phyloP scores from a whole-genome alignment of 2,329 filamentous ascomycete genomes.

The Hortaea werneckii region DNA sequence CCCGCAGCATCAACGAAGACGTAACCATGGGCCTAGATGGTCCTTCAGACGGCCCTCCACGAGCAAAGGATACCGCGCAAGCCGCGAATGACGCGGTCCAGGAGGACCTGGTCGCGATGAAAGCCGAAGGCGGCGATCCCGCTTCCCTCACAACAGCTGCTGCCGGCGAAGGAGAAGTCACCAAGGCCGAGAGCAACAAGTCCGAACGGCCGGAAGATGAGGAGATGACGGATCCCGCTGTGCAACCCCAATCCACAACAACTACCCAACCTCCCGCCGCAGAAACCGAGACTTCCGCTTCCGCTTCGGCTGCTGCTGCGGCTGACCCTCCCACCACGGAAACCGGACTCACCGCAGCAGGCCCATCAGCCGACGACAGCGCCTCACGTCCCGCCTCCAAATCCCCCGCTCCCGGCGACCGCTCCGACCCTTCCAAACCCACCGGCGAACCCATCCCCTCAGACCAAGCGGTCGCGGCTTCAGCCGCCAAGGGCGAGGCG shows the following conservation, averaged over 20 bases:
- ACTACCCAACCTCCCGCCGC: no score
- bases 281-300: slow-evolving; percentile 4
- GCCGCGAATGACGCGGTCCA: slow-evolving; percentile 14
- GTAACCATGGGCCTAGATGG: slow-evolving; percentile 20
- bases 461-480: no score
- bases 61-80: slow-evolving; percentile 6
- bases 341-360: neutral
- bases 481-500: no score
- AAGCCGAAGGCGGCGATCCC: slow-evolving; percentile 8
- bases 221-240: no score
- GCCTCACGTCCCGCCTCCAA: no score
- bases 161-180: neutral
- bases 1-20: slow-evolving; percentile 6
- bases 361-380: neutral
- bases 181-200: no score
- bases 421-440: no score
- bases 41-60: neutral
- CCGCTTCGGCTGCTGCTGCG: slow-evolving; percentile 3
- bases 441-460: no score
- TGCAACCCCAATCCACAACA: no score
- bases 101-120: slow-evolving; percentile 16
- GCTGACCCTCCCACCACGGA: no score
- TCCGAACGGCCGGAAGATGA: no score
- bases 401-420: no score
- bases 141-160: neutral